Base-by-base conservation (phyloP, 805 yeast species). In the Zygosaccharomyces gambellarensis region DNA sequence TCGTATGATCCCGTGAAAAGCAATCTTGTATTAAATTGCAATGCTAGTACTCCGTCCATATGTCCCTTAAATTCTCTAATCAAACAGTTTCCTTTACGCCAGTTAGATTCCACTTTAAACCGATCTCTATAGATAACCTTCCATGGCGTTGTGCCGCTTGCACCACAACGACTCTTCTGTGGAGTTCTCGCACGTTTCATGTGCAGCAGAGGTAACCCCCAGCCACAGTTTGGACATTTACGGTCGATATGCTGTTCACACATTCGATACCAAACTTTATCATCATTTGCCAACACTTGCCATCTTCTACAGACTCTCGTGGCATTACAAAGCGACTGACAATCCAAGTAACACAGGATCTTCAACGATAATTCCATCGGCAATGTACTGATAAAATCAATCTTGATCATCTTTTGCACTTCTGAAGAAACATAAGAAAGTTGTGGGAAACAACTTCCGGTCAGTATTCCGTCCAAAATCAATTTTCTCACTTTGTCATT, bases 191-290 rank as follows among this genome's bases (percentile, higher is more conserved):
- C 85, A 47, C 85, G 75, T 64, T 84, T 86, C 82, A 90, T 88
- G 61, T 90, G 96, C 81, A 94, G 79, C 51, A 94, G 71, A 2
- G 99, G 99, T 55, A 94, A 75, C 4, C 99, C 99, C 99, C 99
- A 94, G 12, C 99, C 99, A 71, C 99, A 94, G 63, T 88, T 88
- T 36, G 97, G 96, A 71, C 99, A 94, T 68, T 94, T 94, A 52
- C 95, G 78, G 70, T 94, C 99, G 48, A 94, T 94, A 68, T 94
- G 99, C 70, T 94, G 99, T 65, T 90, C 96, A 64, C 99, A 94
- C 90, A 94, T 85, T 57, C 92, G 90, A 65, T 92, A 94, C 99
- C 99, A 94, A 2, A 94, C 97, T 44, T 95, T 72, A 63, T 94
- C 98, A 64, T 92, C 97, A 67, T 94, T 97, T 1, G 99, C 98